Base-by-base conservation (phyloP, 495 filamentous ascomycete species). In the Aspergillus heteromorphus region DNA sequence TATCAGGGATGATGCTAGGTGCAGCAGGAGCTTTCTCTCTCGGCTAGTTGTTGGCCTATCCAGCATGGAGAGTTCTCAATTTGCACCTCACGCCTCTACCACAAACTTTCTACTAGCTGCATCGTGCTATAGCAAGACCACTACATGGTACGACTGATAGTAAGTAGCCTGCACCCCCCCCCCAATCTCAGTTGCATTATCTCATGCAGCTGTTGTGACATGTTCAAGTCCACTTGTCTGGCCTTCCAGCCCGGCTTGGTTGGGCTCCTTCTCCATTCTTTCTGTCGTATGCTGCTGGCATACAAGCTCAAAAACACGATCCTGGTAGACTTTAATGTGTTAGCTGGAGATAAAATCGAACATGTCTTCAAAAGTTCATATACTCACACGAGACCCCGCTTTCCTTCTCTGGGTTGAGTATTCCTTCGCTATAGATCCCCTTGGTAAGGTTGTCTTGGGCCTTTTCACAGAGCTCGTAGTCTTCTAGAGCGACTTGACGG, bases 401-500 rank as follows among this genome's bases (percentile, higher is more conserved):
- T 56, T 84, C 81, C 55, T 83, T 81, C 17, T 69, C 62, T 5
- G 81, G 79, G 57, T 84, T 83, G 49, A 84, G 61, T 10, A 84
- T 75, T 0, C 81, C 81, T 60, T 84, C 81, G 2, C 72, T 66
- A 57, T 84, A 84, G 6, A 84, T 71, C 2, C 81, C 81, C 25
- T 66, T 74, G 29, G 75, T 67, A 17, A 84, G 63, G 50, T 83
- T 83, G 27, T 71, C 68, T 61, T 84, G 81, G 7, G 80, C 80
- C 48, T 73, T 79, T 60, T 83, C 79, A 55, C 81, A 84, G 2
- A 84, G 70, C 64, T 83, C 81, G 55, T 69, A 84, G 51, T 84
- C 81, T 54, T 84, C 81, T 60, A 79, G 63, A 0, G 81, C 81
- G 1, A 84, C 81, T 61, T 83, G 81, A 5, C 81, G 70, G 17